Conservation (phyloP, 495 filamentous ascomycete species). For the Neurospora sp. region DNA sequence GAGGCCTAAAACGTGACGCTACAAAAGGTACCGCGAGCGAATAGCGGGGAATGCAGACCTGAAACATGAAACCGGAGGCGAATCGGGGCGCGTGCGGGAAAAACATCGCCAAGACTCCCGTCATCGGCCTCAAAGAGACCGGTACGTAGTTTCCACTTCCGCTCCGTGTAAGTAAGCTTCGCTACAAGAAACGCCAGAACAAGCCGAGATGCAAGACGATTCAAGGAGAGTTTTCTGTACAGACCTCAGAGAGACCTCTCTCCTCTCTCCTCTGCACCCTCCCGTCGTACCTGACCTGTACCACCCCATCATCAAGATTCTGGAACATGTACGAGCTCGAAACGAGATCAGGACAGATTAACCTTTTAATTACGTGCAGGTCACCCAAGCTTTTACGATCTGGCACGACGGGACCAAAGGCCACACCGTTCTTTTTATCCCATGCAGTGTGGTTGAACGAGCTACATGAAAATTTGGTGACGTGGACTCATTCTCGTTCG, state of each 20-base stretch:
- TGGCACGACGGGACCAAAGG: not conserved
- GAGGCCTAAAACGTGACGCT: not conserved
- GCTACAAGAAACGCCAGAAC: not conserved
- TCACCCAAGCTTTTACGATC: not conserved
- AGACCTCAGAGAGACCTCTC: too few relatives aligned
- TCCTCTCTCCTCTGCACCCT: not conserved
- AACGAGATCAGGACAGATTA: not conserved
- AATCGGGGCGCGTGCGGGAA: not conserved
- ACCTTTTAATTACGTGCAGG: not conserved
- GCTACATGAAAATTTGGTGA: not conserved
- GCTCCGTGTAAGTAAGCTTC: not conserved
- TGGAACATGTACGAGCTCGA: not conserved
- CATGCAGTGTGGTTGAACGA: not conserved
- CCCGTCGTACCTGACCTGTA: not conserved
- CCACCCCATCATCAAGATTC: not conserved
- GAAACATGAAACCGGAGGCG: not conserved
- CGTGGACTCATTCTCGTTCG: not conserved
- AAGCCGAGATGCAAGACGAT: too few relatives aligned
- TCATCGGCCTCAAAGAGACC: not conserved
- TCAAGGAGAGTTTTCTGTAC: too few relatives aligned
- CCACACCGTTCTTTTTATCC: not conserved
- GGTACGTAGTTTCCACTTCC: not conserved
- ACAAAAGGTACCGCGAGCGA: not conserved
- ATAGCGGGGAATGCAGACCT: not conserved
- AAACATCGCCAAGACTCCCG: too few relatives aligned